Percentiles rank a stretch among this genome's conserved stretches.
Conservation (phyloP, 1,284 basidiomycete species). For the Caloboletus inedulis region DNA sequence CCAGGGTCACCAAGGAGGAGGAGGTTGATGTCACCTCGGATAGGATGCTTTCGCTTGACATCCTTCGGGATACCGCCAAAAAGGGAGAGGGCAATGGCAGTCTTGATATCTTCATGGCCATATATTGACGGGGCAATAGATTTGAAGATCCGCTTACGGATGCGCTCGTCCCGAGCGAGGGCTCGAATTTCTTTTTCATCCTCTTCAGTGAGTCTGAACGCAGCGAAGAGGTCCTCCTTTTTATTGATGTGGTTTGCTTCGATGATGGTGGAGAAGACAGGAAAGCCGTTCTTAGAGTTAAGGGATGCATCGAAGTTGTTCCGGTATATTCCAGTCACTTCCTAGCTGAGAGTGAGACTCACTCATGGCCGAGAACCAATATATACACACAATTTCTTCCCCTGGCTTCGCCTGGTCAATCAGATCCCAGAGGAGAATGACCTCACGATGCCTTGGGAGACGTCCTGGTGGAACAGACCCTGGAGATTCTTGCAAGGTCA, state of each 20-base stretch:
- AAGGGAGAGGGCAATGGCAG: conserved; percentile 90
- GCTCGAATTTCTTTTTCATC: conserved; percentile 90
- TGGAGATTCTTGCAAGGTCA: conserved; percentile 99
- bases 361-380: not conserved
- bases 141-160: conserved; percentile 96
- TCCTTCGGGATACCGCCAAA: conserved; percentile 95
- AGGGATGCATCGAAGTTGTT: conserved; percentile 99
- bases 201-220: conserved; percentile 94
- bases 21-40: conserved; percentile 97
- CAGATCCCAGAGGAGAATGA: conserved; percentile 95
- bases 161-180: conserved; percentile 87
- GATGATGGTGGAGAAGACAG: conserved; percentile 97
- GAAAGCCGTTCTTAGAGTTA: conserved; percentile 99
- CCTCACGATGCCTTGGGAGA: conserved; percentile 93
- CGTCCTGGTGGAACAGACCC: conserved; percentile 97
- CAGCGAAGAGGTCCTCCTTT: conserved; percentile 93
- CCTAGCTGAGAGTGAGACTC: conserved; percentile 45
- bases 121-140: conserved; percentile 98
- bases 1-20: conserved; percentile 96
- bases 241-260: conserved; percentile 98
- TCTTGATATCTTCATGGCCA: conserved; percentile 99
- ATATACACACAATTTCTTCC: conserved; percentile 83
- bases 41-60: conserved; percentile 93
- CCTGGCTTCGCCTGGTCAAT: conserved; percentile 98
- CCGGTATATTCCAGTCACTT: conserved; percentile 95